Conservation (phyloP, 192 early-diverging fungal species). For the Coemansia sp. region DNA sequence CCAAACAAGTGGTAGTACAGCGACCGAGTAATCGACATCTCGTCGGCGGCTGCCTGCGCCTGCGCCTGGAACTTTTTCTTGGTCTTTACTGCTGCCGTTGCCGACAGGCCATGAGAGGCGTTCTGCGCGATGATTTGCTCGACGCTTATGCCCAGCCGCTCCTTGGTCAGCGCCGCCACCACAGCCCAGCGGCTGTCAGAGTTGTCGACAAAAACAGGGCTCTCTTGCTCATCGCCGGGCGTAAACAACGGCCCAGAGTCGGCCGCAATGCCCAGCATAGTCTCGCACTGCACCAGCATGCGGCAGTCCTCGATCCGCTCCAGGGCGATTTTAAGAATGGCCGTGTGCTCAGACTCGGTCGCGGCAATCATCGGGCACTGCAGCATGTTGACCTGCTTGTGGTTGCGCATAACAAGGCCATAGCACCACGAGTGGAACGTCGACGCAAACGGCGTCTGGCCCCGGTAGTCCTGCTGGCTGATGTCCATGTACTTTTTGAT, state of each 20-base stretch:
- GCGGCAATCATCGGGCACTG: slow-evolving; percentile 40
- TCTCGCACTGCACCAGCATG: slow-evolving; percentile 44
- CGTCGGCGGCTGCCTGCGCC: slow-evolving; percentile 15
- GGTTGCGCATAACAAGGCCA: slow-evolving; percentile 27
- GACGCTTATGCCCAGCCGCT: slow-evolving; percentile 11
- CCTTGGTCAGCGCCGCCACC: slow-evolving; percentile 18
- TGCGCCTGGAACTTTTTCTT: slow-evolving; percentile 20
- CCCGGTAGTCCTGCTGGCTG: background rate
- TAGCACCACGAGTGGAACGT: slow-evolving; percentile 58
- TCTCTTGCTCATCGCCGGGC: background rate
- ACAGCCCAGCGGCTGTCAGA: slow-evolving; percentile 24
- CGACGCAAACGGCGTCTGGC: slow-evolving; percentile 32
- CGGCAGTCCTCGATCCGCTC: slow-evolving; percentile 38
- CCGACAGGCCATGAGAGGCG: background rate
- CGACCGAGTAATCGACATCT: slow-evolving; percentile 15
- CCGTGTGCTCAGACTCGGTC: slow-evolving; percentile 36
- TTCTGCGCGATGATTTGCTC: background rate
- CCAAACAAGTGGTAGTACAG: slow-evolving; percentile 33
- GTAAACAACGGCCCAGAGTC: background rate
- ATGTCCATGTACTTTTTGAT: slow-evolving; percentile 31
- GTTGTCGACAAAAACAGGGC: slow-evolving; percentile 8
- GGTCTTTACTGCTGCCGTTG: background rate
- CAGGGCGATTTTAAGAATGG: slow-evolving; percentile 21
- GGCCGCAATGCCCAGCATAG: slow-evolving; percentile 23
- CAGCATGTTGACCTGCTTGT: slow-evolving; percentile 10